phyloP scores from a whole-genome alignment of 495 filamentous ascomycete genomes.

The Cladorrhinum samala region DNA sequence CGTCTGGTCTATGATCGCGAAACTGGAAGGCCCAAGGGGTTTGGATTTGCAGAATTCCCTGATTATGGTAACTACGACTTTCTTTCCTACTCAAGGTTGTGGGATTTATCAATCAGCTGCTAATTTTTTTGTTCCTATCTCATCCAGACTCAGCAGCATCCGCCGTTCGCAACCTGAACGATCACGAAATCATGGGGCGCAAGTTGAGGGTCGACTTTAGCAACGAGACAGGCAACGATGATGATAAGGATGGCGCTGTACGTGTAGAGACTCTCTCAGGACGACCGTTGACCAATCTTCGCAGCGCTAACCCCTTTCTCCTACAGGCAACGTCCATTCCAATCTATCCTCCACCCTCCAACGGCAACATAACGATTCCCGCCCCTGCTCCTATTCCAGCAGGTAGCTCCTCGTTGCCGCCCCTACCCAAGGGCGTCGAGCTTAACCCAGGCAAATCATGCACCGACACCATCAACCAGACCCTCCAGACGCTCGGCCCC shows the following conservation, averaged over 20 bases:
- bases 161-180: slow-evolving; percentile 92
- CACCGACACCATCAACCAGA: slow-evolving; percentile 85
- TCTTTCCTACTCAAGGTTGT: neutral
- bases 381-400: slow-evolving; percentile 22
- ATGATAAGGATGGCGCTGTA: slow-evolving; percentile 39
- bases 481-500: slow-evolving; percentile 75
- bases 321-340: neutral
- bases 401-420: slow-evolving; percentile 51
- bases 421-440: slow-evolving; percentile 77
- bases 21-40: slow-evolving; percentile 91
- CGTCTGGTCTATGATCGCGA: slow-evolving; percentile 93
- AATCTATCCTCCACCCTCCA: slow-evolving; percentile 13
- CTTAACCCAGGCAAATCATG: slow-evolving; percentile 73
- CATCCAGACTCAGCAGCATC: slow-evolving; percentile 76
- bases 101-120: too few species aligned
- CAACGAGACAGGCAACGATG: slow-evolving; percentile 79
- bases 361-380: slow-evolving; percentile 15
- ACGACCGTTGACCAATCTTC: too few species aligned
- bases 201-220: slow-evolving; percentile 93
- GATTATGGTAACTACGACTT: slow-evolving; percentile 50
- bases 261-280: neutral
- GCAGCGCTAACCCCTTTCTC: neutral
- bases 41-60: slow-evolving; percentile 90
- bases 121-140: neutral
- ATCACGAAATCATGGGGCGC: slow-evolving; percentile 91